Percentiles rank a stretch among this genome's conserved stretches.
phyloP scores from a whole-genome alignment of 805 yeast genomes.

The Yamadazyma endophytica region DNA sequence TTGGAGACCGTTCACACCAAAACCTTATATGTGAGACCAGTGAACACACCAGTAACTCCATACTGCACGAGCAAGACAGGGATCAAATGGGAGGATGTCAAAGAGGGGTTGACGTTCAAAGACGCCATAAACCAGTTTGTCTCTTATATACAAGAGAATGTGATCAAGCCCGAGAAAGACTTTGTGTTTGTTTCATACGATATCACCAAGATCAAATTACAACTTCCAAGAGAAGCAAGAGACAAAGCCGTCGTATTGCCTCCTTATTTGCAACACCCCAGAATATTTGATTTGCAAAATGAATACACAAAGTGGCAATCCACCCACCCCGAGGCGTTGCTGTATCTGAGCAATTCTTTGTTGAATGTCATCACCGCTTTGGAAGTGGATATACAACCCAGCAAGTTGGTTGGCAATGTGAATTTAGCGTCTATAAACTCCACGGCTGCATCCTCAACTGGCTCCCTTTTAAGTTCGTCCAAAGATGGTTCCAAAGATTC shows the following conservation, averaged over 20 bases:
- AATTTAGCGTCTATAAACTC: no score
- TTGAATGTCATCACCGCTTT: slow-evolving; percentile 45
- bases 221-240: slow-evolving; percentile 74
- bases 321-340: slow-evolving; percentile 47
- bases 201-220: slow-evolving; percentile 71
- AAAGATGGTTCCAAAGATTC: no score
- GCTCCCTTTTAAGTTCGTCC: no score
- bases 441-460: no score
- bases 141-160: slow-evolving; percentile 39
- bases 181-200: slow-evolving; percentile 66
- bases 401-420: not conserved
- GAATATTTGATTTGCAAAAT: slow-evolving; percentile 67
- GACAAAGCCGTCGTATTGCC: slow-evolving; percentile 74
- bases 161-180: slow-evolving; percentile 40
- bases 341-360: slow-evolving; percentile 30
- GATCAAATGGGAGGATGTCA: slow-evolving; percentile 58
- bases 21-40: slow-evolving; percentile 53
- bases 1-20: slow-evolving; percentile 41
- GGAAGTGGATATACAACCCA: slow-evolving; percentile 39
- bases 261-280: slow-evolving; percentile 67
- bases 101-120: slow-evolving; percentile 54
- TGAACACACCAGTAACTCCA: slow-evolving; percentile 63
- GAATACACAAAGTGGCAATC: slow-evolving; percentile 73
- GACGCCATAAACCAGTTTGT: slow-evolving; percentile 61
- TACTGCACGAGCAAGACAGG: slow-evolving; percentile 48